Percentiles rank a stretch among this genome's conserved stretches.
phyloP scores from a whole-genome alignment of 2,329 filamentous ascomycete genomes.

The Sphaerulina populicola region DNA sequence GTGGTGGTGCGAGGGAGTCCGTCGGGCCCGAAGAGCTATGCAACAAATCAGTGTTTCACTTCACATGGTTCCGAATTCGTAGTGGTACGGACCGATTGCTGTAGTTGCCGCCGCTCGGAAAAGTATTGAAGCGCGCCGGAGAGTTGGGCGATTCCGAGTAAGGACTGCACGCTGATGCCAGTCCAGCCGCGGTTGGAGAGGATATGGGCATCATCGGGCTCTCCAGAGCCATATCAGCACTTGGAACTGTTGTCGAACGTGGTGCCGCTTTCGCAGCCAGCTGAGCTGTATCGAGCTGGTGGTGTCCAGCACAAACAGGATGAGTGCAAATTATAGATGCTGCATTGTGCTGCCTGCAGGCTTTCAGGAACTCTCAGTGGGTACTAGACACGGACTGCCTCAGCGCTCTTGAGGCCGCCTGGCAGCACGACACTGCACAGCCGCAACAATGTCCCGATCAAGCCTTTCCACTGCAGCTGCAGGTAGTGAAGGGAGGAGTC shows the following conservation, averaged over 20 bases:
- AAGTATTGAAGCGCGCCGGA: conserved; percentile 39
- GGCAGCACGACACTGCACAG: neutral
- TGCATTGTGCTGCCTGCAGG: conserved; percentile 10
- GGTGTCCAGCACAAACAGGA: neutral
- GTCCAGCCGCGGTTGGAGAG: conserved; percentile 32
- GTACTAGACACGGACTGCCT: neutral
- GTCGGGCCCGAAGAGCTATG: conserved; percentile 39
- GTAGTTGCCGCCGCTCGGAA: conserved; percentile 29
- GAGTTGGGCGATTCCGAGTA: conserved; percentile 46
- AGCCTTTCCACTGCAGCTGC: conserved; percentile 7
- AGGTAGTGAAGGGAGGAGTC: neutral
- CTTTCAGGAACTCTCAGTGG: neutral
- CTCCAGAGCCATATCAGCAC: conserved; percentile 27
- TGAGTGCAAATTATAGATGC: conserved; percentile 1
- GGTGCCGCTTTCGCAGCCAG: neutral
- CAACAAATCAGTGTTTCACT: neutral
- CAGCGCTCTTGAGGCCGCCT: conserved; percentile 2
- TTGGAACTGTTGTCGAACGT: neutral
- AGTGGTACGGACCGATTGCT: conserved; percentile 33
- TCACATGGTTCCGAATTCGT: neutral
- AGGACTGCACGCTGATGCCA: conserved; percentile 44
- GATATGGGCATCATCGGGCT: conserved; percentile 38
- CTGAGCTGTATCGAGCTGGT: conserved; percentile 4
- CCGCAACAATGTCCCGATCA: neutral
- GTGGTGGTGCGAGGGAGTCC: conserved; percentile 42